Evolutionary conservation across 495 filamentous ascomycete genomes (phyloP).

Genomic region (Aspergillus wentii): DNA sequence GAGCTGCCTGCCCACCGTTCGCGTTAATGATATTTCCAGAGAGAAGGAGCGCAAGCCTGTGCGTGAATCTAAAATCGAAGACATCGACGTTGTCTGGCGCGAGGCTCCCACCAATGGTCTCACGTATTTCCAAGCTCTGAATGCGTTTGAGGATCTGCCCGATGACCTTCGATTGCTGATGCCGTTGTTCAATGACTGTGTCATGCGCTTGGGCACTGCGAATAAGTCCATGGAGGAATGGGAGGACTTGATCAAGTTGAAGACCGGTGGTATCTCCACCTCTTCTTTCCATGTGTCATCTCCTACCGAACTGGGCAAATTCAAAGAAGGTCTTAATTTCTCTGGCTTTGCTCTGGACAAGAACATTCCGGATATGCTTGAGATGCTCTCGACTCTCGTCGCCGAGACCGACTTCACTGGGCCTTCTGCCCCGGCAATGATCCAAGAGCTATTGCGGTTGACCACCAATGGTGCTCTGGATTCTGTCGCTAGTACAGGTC

Average conservation of each 20-base stretch:
- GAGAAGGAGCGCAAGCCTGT: constrained; percentile 65
- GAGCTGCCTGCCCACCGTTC: constrained; percentile 80
- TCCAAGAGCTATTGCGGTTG: constrained; percentile 78
- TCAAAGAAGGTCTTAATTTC: constrained; percentile 76
- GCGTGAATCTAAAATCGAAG: constrained; percentile 59
- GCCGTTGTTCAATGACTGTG: constrained; percentile 85
- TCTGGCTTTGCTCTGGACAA: constrained; percentile 81
- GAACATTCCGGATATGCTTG: constrained; percentile 87
- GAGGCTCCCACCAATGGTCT: constrained; percentile 91
- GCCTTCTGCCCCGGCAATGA: constrained; percentile 71
- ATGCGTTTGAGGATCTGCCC: constrained; percentile 72
- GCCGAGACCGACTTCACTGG: constrained; percentile 85
- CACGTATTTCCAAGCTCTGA: constrained; percentile 91
- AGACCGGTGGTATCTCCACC: constrained; percentile 86
- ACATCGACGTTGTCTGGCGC: constrained; percentile 78
- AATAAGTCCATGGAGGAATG: constrained; percentile 87
- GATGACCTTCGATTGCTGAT: constrained; percentile 80
- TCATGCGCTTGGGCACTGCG: constrained; percentile 88
- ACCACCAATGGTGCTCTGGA: constrained; percentile 89
- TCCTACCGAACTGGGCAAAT: constrained; percentile 62
- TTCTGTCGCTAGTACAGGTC: constrained; percentile 79
- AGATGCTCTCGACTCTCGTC: constrained; percentile 73
- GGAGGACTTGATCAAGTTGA: constrained; percentile 91
- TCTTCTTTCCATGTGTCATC: constrained; percentile 73
- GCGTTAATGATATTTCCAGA: constrained; percentile 82